Percentiles rank a stretch among this genome's conserved stretches.
Conservation (phyloP, 2,329 filamentous ascomycete genomes). For the Aureobasidium sp. region DNA sequence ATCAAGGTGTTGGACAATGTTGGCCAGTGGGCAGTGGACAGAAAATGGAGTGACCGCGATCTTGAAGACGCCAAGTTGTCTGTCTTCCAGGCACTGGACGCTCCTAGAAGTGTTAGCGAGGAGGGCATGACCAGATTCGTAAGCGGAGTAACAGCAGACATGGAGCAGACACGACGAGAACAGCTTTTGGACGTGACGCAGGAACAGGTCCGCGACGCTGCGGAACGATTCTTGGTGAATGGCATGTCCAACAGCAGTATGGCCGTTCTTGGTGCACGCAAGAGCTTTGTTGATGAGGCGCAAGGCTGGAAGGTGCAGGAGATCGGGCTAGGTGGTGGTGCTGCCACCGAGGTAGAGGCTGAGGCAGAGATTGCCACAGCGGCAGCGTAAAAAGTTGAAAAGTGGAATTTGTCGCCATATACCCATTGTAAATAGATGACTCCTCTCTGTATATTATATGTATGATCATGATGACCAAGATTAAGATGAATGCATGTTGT, state of each 20-base stretch:
- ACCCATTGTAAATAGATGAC: slow-evolving; percentile 17
- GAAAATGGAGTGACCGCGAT: slow-evolving; percentile 73
- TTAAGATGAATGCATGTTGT: not conserved
- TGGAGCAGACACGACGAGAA: slow-evolving; percentile 79
- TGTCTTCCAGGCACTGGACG: slow-evolving; percentile 87
- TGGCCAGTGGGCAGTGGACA: slow-evolving; percentile 75
- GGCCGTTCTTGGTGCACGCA: slow-evolving; percentile 76
- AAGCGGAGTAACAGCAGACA: slow-evolving; percentile 76
- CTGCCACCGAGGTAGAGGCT: slow-evolving; percentile 23
- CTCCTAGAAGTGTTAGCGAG: slow-evolving; percentile 75
- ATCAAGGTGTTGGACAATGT: slow-evolving; percentile 76
- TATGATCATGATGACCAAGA: slow-evolving; percentile 1
- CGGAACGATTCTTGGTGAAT: slow-evolving; percentile 65
- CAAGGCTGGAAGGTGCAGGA: slow-evolving; percentile 71
- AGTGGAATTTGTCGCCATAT: slow-evolving; percentile 10
- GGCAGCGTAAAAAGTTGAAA: slow-evolving; percentile 4
- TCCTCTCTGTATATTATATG: slow-evolving; percentile 15
- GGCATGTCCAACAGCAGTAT: slow-evolving; percentile 54
- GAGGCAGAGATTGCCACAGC: slow-evolving; percentile 20
- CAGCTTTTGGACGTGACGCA: slow-evolving; percentile 79
- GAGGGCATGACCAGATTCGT: slow-evolving; percentile 85
- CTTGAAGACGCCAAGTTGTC: slow-evolving; percentile 94
- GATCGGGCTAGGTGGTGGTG: slow-evolving; percentile 51
- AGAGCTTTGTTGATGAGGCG: slow-evolving; percentile 57
- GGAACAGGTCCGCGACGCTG: slow-evolving; percentile 71